Base-by-base conservation (phyloP, 2,329 filamentous ascomycete species). In the Pseudogymnoascus sp. region DNA sequence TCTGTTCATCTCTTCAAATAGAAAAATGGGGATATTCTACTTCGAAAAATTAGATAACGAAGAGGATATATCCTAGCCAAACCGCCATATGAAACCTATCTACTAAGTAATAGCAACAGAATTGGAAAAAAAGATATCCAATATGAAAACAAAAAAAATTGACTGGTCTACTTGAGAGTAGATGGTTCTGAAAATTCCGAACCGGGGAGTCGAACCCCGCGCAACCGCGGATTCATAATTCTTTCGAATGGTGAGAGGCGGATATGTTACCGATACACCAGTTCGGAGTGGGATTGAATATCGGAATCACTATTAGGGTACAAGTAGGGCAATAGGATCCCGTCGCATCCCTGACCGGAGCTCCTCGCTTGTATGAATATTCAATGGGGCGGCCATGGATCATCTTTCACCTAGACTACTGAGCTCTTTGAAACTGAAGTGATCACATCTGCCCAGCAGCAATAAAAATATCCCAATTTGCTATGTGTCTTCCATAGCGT, bases 101-200 rank as follows among this genome's bases (percentile, higher is more conserved):
- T 53, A 12, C 25, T 31, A 11, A 31, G n/a, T 12, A 31, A 31
- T 31, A 53, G 14, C 25, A 11, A 53, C n/a, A 12, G 8, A 4
- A 53, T 31, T 28, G 7, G 44, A 4, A 53, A 31, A 53, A 53
- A 53, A 31, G 1, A 31, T 31, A 53, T 53, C 1, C 23, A 31
- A 53, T 12, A 53, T 31, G n/a, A 53, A 53, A 53, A 31, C 23
- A 31, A 53, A 53, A 50, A 53, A 31, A 31, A 53, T 31, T 53
- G 47, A 53, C 47, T 31, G 47, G n/a, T 53, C 47, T 53, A 53
- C 47, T 53, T 53, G 25, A 31, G 25, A 53, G 47, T 53, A 53
- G 47, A 53, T 53, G 47, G 47, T 53, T 53, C 47, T 53, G 47
- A 53, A 53, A 53, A 53, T 53, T 53, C 47, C 47, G 47, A 53